phyloP scores from a whole-genome alignment of 2,329 filamentous ascomycete genomes.

The Exutisphaerella laricina region DNA sequence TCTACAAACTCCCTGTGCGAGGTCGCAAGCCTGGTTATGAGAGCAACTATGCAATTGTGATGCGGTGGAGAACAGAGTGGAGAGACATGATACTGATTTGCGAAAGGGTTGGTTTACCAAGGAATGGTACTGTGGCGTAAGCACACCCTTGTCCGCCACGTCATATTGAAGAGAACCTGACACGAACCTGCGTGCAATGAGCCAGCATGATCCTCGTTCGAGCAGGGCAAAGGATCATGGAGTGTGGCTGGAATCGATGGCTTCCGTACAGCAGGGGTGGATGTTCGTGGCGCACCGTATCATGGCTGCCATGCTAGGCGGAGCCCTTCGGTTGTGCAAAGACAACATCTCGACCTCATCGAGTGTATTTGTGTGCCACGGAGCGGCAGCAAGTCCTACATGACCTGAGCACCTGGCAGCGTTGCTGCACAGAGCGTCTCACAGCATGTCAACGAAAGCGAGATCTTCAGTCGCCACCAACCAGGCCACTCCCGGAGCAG shows the following conservation, averaged over 20 bases:
- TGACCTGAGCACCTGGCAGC: constrained; percentile 1
- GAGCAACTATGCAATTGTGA: constrained; percentile 5
- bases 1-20: background rate
- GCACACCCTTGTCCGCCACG: constrained; percentile 2
- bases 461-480: background rate
- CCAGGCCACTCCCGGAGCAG: background rate
- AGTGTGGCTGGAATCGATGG: background rate
- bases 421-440: background rate
- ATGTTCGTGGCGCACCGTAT: background rate
- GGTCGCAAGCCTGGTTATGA: background rate
- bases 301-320: background rate
- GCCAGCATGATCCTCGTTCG: background rate
- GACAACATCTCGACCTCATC: background rate
- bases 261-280: background rate
- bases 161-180: background rate
- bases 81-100: background rate
- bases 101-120: constrained; percentile 4
- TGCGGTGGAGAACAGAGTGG: constrained; percentile 1
- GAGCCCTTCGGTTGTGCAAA: background rate
- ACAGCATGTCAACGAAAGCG: background rate
- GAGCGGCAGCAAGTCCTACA: background rate
- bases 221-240: background rate
- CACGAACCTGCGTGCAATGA: constrained; percentile 2
- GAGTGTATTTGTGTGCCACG: too few relatives aligned
- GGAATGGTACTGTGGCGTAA: constrained; percentile 3